These are phyloP conservation scores for Exophiala oligosperma DNA, from an alignment of 2,329 filamentous ascomycete species.

Conservation along the genomic window DNA sequence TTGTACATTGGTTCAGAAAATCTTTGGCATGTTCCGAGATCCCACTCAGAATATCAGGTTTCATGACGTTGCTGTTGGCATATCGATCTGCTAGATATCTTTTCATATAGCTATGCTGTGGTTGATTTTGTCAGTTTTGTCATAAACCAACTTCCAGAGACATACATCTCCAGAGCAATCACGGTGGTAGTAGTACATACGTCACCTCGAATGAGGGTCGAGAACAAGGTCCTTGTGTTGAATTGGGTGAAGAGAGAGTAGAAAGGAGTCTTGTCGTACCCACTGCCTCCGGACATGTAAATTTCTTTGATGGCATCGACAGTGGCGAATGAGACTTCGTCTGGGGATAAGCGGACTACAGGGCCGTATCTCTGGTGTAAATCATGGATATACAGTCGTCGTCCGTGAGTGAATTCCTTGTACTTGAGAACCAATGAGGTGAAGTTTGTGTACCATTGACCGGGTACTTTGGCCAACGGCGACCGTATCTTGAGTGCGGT, in stretches of 20 bases:
- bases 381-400: constrained; percentile 25
- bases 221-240: constrained; percentile 16
- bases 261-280: constrained; percentile 40
- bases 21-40: constrained; percentile 58
- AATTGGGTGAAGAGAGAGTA: constrained; percentile 38
- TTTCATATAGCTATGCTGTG: constrained; percentile 10
- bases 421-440: constrained; percentile 14
- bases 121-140: constrained; percentile 1
- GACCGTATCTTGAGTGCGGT: neutral
- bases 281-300: constrained; percentile 47
- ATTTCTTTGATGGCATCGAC: constrained; percentile 58
- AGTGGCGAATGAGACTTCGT: constrained; percentile 67
- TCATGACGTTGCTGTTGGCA: constrained; percentile 67
- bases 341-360: constrained; percentile 32
- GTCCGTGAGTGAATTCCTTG: constrained; percentile 7
- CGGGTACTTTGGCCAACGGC: constrained; percentile 11
- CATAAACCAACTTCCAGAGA: neutral
- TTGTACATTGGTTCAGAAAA: constrained; percentile 57
- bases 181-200: neutral
- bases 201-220: constrained; percentile 2
- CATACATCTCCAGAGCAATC: no score
- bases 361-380: constrained; percentile 31
- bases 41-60: constrained; percentile 54
- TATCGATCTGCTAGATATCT: constrained; percentile 59
- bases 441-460: constrained; percentile 7